Base-by-base conservation (phyloP, 2,329 filamentous ascomycete species). In the Xylariaceae sp. region DNA sequence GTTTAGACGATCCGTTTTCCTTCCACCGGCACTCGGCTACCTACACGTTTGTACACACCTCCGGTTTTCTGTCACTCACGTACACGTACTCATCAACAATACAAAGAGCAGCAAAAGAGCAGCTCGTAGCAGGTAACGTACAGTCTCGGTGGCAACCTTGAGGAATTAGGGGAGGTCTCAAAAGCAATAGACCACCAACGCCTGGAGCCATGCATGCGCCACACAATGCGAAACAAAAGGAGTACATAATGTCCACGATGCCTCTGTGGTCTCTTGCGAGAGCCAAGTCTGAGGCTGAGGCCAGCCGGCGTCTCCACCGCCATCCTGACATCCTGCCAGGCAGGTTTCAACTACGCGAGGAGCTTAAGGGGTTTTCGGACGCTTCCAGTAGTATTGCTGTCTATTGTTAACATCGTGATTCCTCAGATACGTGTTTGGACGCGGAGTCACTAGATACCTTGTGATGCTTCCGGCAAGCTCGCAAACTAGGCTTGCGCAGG, bases 381-480 rank as follows among this genome's bases (percentile, higher is more conserved):
- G 78, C 76, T 87, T 87, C 85, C 85, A 87, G 72, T 85, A 88
- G 68, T 88, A 88, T 85, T 88, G 85, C 84, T 87, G 65, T 34
- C 11, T 51, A 60, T 67, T 70, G 61, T 69, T 59, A 68, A 61
- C 45, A 59, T 60, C 34, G 39, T 30, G 15, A 37, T n/a, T 55
- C 18, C 52, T 4, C 30, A 34, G 17, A 39, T 10, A 62, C 68
- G 54, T 61, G 18, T 34, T 63, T 51, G 57, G 51, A 49, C 4
- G 15, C 45, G n/a, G n/a, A 55, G 48, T 4, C 2, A 10, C 17
- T 49, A 79, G 71, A 30, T 82, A 97, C 93, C 90, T 97, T 97
- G 76, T 99, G 94, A 72, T 94, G 90, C 77, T 97, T 97, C 70
- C 94, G 84, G 71, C 94, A 97, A 70, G 87, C 88, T 66, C 94